Percentiles rank a stretch among this genome's conserved stretches.
Evolutionary conservation across 2,329 filamentous ascomycete genomes (phyloP).

Genomic region (Calonectria pauciramosa): DNA sequence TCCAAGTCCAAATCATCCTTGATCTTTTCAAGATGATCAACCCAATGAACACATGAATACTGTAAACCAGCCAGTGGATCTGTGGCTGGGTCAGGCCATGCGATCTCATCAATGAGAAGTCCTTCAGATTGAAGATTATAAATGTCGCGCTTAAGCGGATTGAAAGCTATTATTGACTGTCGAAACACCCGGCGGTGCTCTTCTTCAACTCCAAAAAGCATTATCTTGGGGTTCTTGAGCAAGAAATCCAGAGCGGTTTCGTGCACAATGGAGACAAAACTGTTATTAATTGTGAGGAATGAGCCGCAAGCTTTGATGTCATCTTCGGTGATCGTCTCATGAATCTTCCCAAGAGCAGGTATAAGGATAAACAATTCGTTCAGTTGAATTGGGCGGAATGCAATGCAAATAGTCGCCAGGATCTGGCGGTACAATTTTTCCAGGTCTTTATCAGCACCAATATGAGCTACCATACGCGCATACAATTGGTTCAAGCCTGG

Average conservation of each 20-base stretch:
- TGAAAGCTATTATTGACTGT: conserved; percentile 51
- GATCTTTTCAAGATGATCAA: conserved; percentile 26
- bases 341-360: conserved; percentile 28
- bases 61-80: conserved; percentile 27
- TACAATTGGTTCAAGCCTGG: conserved; percentile 54
- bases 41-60: conserved; percentile 43
- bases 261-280: conserved; percentile 54
- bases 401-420: conserved; percentile 47
- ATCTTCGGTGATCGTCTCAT: conserved; percentile 33
- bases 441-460: conserved; percentile 45
- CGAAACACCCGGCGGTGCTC: conserved; percentile 50
- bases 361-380: conserved; percentile 48
- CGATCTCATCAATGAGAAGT: conserved; percentile 21
- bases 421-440: conserved; percentile 49
- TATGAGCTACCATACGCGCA: conserved; percentile 52
- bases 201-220: conserved; percentile 37
- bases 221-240: too few species aligned
- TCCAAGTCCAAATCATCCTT: not conserved
- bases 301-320: conserved; percentile 54
- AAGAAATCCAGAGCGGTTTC: conserved; percentile 61
- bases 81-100: conserved; percentile 1
- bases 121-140: conserved; percentile 45
- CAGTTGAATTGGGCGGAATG: conserved; percentile 54
- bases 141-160: conserved; percentile 51
- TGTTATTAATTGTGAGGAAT: conserved; percentile 52